Base-by-base conservation (phyloP, 2,329 filamentous ascomycete genomes). In the Aspergillus tamarii region DNA sequence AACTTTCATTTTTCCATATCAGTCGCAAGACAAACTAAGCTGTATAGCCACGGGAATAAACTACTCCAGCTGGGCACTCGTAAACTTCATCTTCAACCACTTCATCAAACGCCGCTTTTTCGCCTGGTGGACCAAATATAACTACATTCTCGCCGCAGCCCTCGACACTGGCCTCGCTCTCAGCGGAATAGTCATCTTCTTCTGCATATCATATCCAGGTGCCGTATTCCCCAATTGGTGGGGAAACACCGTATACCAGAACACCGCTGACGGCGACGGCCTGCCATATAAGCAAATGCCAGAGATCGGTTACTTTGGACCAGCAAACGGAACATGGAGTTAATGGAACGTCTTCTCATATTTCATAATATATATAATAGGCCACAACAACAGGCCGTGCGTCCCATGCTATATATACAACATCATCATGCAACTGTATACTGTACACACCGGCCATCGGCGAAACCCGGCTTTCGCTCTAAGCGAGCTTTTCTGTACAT, bases 11-110 rank as follows among this genome's bases (percentile, higher is more conserved):
- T 36, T 30, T 30, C 28, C 12, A 21, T 55, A 52, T n/a, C 16
- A 6, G 1, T 32, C 3, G 6, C 26, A 52, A 30, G 1, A 23
- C 46, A 60, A 30, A 32, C 16, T 41, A 45, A n/a, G 30, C 2
- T 19, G n/a, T 46, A 30, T 36, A 69, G 74, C 74, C 23, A 77
- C 75, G 28, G 73, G 73, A 30, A 74, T 77, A 54, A 77, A 76
- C 56, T 76, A 76, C 58, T 76, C 74, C n/a, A 74, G 72, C 61
- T 76, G 74, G 73, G 73, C 71, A 4, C 64, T 77, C 16, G 74
- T 77, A 50, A 78, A 78, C 41, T 96, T 90, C 77, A 70, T 92
- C 50, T 96, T 96, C 84, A 96, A 96, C 76, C 89, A 90, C 74
- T 77, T 90, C 64, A 85, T 96, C 72, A 88, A 89, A 34, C 66